A percentile compares a stretch with the other conserved stretches of the same genome.
These are phyloP conservation scores for Lentinula sp. DNA, from an alignment of 768 basidiomycete species.

Conservation along the genomic window DNA sequence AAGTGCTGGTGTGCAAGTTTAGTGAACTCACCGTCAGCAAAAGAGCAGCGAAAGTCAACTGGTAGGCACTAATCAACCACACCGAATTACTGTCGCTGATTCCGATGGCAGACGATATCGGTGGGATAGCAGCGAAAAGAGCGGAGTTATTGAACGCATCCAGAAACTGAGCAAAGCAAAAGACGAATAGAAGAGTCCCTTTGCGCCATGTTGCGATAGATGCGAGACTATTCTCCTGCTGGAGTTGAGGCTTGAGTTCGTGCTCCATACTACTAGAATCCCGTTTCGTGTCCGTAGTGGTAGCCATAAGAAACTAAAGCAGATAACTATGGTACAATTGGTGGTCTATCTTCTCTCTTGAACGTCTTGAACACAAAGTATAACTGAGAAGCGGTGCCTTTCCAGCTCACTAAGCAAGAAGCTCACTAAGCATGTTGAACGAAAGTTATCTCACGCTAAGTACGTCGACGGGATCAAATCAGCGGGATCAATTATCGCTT, in stretches of 20 bases:
- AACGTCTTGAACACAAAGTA: neutral
- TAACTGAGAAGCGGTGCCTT: neutral
- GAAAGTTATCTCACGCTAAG: neutral
- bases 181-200: conserved; percentile 23
- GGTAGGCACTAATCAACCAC: conserved; percentile 38
- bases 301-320: neutral
- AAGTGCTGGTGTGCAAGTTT: neutral
- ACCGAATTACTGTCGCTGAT: conserved; percentile 19
- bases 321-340: neutral
- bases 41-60: conserved; percentile 36
- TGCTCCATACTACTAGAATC: neutral
- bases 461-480: neutral
- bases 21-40: conserved; percentile 14
- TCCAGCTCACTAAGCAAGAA: neutral
- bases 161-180: conserved; percentile 36
- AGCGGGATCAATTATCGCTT: neutral
- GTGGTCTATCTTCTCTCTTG: neutral
- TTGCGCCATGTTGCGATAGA: conserved; percentile 19
- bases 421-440: neutral
- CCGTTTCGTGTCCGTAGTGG: neutral
- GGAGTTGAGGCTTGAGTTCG: neutral
- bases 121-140: conserved; percentile 32
- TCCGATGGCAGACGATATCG: conserved; percentile 16
- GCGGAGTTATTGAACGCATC: conserved; percentile 39
- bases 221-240: neutral